phyloP scores from a whole-genome alignment of 495 filamentous ascomycete genomes.

The Neurospora sp. region DNA sequence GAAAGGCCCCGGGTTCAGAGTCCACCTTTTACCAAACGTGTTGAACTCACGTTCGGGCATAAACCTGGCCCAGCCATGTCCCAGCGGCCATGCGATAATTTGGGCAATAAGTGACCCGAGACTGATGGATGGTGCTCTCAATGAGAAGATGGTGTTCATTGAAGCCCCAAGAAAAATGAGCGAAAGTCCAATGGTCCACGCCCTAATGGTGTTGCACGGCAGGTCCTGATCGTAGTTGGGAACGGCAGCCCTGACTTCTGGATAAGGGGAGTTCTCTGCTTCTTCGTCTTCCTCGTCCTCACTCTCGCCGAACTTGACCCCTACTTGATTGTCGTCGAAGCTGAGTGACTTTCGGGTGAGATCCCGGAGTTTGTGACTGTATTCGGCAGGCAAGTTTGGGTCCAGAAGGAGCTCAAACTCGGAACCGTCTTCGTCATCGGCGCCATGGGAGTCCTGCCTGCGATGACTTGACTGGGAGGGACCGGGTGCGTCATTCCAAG shows the following conservation, averaged over 20 bases:
- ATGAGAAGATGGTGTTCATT: slow-evolving; percentile 61
- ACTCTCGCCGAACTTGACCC: slow-evolving; percentile 8
- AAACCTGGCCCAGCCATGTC: slow-evolving; percentile 41
- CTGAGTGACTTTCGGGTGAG: slow-evolving; percentile 17
- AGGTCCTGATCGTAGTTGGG: slow-evolving; percentile 54
- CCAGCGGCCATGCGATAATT: slow-evolving; percentile 60
- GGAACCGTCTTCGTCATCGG: slow-evolving; percentile 26
- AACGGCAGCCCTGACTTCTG: slow-evolving; percentile 55
- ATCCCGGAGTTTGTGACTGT: slow-evolving; percentile 14
- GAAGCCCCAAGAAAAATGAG: slow-evolving; percentile 56
- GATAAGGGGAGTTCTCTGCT: slow-evolving; percentile 56
- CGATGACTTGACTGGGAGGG: slow-evolving; percentile 6
- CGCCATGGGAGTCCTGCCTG: slow-evolving; percentile 16
- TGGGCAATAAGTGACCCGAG: slow-evolving; percentile 61
- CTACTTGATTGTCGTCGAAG: slow-evolving; percentile 29
- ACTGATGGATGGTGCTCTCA: slow-evolving; percentile 55
- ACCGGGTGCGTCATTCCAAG: not conserved
- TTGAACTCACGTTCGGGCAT: slow-evolving; percentile 42
- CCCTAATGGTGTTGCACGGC: slow-evolving; percentile 60
- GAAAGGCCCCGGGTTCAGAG: slow-evolving; percentile 63
- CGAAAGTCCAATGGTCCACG: slow-evolving; percentile 60
- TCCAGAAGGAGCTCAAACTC: slow-evolving; percentile 35
- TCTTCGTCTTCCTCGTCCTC: slow-evolving; percentile 15
- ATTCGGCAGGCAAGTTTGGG: slow-evolving; percentile 38
- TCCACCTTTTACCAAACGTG: slow-evolving; percentile 45